Evolutionary conservation across 495 filamentous ascomycete species (phyloP).

Genomic region (Talaromyces thailandensis): DNA sequence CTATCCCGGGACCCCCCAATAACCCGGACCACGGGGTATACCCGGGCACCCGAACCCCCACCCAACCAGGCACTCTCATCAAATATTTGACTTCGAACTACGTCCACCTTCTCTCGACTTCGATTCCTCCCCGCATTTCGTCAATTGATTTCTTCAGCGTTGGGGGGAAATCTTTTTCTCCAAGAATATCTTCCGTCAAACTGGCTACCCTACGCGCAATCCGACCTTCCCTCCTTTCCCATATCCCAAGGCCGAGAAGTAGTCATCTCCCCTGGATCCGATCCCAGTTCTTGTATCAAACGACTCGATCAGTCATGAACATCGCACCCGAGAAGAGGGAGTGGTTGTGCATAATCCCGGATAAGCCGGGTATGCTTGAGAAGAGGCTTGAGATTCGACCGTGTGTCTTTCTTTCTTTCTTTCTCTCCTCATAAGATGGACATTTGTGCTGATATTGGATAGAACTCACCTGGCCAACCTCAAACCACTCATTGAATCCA

Average conservation of each 20-base stretch:
- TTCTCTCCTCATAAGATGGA: neutral
- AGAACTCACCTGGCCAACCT: constrained; percentile 21
- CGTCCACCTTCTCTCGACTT: neutral
- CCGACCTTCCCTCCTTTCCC: neutral
- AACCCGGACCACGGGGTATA: neutral
- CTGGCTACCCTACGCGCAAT: constrained; percentile 1
- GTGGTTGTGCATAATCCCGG: constrained; percentile 80
- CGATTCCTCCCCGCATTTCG: neutral
- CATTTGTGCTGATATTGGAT: neutral
- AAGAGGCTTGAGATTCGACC: constrained; percentile 64
- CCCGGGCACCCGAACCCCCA: neutral
- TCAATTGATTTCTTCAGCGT: neutral
- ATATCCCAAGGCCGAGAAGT: neutral
- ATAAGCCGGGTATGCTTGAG: constrained; percentile 54
- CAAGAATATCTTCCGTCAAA: neutral
- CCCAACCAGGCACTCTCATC: neutral
- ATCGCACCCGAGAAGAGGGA: constrained; percentile 49
- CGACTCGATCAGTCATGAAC: constrained; percentile 17
- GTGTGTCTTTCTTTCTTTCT: constrained; percentile 36
- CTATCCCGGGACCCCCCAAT: neutral
- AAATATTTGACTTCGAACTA: neutral
- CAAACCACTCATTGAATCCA: constrained; percentile 25
- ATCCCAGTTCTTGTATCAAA: neutral
- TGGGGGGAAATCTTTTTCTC: neutral
- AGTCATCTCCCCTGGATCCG: neutral